A percentile compares a stretch with the other conserved stretches of the same genome.
Conservation (phyloP, 2,329 filamentous ascomycete genomes). For the Neophaeococcomyces mojaviensis region DNA sequence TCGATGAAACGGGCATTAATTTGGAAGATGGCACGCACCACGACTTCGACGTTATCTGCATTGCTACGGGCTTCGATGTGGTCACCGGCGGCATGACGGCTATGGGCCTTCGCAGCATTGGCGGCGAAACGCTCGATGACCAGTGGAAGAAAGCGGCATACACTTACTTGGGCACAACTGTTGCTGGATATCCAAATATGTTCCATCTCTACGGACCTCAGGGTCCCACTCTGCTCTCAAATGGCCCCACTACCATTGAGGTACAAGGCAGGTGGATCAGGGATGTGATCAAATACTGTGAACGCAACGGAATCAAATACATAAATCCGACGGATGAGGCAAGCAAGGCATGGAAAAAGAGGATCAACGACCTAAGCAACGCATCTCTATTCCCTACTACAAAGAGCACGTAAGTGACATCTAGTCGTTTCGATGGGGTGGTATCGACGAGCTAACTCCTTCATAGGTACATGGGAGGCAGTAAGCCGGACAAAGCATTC, state of each 20-base stretch:
- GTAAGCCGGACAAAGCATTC: conserved; percentile 46
- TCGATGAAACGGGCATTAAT: conserved; percentile 35
- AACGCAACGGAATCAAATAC: conserved; percentile 40
- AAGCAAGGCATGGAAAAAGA: conserved; percentile 43
- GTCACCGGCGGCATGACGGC: conserved; percentile 36
- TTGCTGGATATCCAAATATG: conserved; percentile 40
- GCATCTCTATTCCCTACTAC: conserved; percentile 44
- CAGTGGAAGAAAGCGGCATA: conserved; percentile 24
- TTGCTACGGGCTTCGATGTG: conserved; percentile 40
- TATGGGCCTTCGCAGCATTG: conserved; percentile 35
- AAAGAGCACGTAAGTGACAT: conserved; percentile 23
- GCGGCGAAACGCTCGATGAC: conserved; percentile 11
- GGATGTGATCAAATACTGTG: conserved; percentile 40
- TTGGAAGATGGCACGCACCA: conserved; percentile 32
- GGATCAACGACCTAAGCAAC: conserved; percentile 27
- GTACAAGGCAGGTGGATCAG: conserved; percentile 49
- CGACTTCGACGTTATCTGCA: conserved; percentile 35
- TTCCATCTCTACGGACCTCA: conserved; percentile 50
- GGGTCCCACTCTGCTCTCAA: conserved; percentile 48
- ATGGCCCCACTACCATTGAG: conserved; percentile 50
- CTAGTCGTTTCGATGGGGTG: neutral
- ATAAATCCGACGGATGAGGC: conserved; percentile 45
- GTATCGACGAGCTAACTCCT: neutral
- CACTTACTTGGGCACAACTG: conserved; percentile 36
- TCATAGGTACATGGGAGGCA: conserved; percentile 47